These are phyloP conservation scores for Dactylellina parvicollis DNA, from an alignment of 2,329 filamentous ascomycete genomes.

Conservation along the genomic window DNA sequence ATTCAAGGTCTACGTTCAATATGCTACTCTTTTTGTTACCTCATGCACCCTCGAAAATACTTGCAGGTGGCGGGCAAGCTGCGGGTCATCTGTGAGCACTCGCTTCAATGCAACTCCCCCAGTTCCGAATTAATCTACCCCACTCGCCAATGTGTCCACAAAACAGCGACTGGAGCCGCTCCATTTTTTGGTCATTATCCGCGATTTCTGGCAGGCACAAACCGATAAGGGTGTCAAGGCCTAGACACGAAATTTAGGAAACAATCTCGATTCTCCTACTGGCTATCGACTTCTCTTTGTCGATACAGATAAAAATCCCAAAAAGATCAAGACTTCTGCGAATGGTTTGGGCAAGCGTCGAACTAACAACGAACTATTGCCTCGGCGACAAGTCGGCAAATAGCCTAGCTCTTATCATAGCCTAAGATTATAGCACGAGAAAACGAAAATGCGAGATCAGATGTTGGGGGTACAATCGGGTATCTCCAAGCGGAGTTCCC, in stretches of 20 bases:
- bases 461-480: not conserved
- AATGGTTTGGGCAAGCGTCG: not conserved
- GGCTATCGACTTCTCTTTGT: no score
- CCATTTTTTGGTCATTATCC: no score
- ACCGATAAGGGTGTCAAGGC: no score
- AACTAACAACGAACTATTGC: slow-evolving; percentile 16
- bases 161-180: no score
- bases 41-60: no score
- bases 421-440: not conserved
- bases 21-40: no score
- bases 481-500: slow-evolving; percentile 1
- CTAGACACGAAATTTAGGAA: no score
- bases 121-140: slow-evolving; percentile 29
- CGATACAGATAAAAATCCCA: no score
- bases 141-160: slow-evolving; percentile 1
- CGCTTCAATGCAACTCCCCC: slow-evolving; percentile 30
- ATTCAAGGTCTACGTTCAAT: no score
- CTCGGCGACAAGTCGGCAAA: slow-evolving; percentile 22
- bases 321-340: not conserved
- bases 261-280: no score
- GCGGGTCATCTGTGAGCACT: slow-evolving; percentile 34
- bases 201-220: no score
- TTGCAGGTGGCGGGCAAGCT: slow-evolving; percentile 28
- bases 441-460: slow-evolving; percentile 6
- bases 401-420: slow-evolving; percentile 5